Conservation (phyloP, 176 grass and related monocot genomes). For the Raddia distichophylla region DNA sequence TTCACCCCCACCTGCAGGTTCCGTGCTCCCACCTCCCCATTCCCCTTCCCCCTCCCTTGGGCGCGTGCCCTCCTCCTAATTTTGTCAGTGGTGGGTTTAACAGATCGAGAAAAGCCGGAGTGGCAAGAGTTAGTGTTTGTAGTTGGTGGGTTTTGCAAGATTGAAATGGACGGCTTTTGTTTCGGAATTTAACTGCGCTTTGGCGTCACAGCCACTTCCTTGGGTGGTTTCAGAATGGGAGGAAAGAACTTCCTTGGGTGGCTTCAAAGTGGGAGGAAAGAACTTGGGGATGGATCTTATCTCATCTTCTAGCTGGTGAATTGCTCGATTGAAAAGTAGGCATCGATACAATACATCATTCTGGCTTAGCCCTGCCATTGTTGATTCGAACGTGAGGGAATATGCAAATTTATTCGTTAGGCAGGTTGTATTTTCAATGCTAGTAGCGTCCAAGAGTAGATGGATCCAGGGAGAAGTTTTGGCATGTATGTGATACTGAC, state of each 20-base stretch:
- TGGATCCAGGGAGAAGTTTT: background rate
- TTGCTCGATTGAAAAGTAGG: background rate
- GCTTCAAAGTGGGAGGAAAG: background rate
- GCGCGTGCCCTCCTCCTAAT: background rate
- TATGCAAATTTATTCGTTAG: background rate
- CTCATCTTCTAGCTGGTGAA: background rate
- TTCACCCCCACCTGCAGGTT: constrained; percentile 99
- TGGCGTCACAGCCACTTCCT: background rate
- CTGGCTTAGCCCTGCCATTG: background rate
- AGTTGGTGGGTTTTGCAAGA: background rate
- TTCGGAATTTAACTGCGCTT: background rate
- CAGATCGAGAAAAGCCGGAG: background rate
- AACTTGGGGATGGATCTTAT: background rate
- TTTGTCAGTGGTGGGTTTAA: background rate
- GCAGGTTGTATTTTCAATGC: background rate
- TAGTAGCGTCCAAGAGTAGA: background rate
- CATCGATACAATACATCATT: background rate
- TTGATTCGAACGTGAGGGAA: background rate
- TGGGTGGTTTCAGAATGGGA: background rate
- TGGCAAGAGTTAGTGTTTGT: background rate
- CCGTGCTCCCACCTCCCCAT: background rate
- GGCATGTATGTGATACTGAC: background rate
- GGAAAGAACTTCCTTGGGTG: background rate
- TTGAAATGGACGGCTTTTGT: background rate
- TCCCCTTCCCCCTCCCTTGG: background rate